phyloP scores from a whole-genome alignment of 345 rosid genomes.

The Anacardium occidentale region DNA sequence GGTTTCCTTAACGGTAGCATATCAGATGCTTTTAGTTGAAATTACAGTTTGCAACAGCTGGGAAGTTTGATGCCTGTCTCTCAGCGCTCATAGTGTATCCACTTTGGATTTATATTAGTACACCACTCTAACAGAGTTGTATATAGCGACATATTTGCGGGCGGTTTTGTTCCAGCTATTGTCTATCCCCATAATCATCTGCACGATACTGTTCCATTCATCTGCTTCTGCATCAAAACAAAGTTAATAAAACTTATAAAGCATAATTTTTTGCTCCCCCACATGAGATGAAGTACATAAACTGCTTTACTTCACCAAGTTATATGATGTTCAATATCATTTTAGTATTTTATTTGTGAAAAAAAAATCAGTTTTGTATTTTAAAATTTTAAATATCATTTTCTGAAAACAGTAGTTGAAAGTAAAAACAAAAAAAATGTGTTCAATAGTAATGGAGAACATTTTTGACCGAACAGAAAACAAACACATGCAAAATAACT shows the following conservation, averaged over 20 bases:
- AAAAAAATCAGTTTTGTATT: too few species aligned
- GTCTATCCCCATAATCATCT: conserved; percentile 41
- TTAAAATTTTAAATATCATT: too few species aligned
- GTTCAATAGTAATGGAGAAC: too few species aligned
- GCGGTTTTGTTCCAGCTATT: conserved; percentile 56
- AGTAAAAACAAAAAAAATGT: too few species aligned
- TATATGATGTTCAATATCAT: too few species aligned
- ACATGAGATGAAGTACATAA: not conserved
- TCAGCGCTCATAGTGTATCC: not conserved
- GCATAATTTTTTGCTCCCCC: not conserved
- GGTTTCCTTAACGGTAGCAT: not conserved
- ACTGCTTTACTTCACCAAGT: not conserved
- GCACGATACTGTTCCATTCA: conserved; percentile 40
- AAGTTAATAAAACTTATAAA: not conserved
- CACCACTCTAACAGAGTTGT: conserved; percentile 37
- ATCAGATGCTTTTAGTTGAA: not conserved
- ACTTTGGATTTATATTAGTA: not conserved
- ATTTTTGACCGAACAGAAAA: too few species aligned
- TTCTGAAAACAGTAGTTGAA: too few species aligned
- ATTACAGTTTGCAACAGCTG: not conserved
- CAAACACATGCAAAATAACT: too few species aligned
- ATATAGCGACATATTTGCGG: conserved; percentile 42
- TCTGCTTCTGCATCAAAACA: conserved; percentile 36
- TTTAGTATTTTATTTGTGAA: too few species aligned
- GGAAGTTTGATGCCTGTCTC: not conserved